Evolutionary conservation across 176 grass and related monocot species (phyloP).

Genomic region (Triticum timopheevii): DNA sequence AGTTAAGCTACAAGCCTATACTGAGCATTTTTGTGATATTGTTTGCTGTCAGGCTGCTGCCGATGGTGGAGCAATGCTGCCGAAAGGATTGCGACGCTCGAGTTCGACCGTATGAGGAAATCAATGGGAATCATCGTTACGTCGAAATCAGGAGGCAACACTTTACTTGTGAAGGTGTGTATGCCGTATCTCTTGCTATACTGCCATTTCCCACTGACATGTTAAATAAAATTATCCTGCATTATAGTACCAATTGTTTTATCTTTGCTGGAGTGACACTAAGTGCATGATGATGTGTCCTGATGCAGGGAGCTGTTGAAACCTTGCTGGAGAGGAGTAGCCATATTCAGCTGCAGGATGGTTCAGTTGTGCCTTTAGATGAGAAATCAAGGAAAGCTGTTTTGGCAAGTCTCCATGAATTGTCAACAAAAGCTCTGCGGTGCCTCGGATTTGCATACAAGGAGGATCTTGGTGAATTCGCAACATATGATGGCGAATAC

Average conservation of each 20-base stretch:
- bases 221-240: not conserved
- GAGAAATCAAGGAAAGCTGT: constrained; percentile 62
- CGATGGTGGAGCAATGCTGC: constrained; percentile 70
- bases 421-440: constrained; percentile 92
- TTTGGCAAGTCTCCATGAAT: constrained; percentile 68
- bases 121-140: constrained; percentile 82
- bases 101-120: constrained; percentile 86
- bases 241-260: not conserved
- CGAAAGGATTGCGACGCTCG: constrained; percentile 79
- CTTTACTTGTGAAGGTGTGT: constrained; percentile 81
- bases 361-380: constrained; percentile 68
- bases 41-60: constrained; percentile 62
- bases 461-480: constrained; percentile 73
- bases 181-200: not conserved
- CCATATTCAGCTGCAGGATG: constrained; percentile 81
- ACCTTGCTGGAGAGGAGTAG: constrained; percentile 81
- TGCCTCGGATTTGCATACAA: constrained; percentile 97
- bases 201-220: not conserved
- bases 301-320: constrained; percentile 88
- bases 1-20: not conserved
- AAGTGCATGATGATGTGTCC: constrained; percentile 22
- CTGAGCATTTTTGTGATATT: not conserved
- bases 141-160: constrained; percentile 70
- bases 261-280: constrained; percentile 6
- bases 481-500: constrained; percentile 87